phyloP scores from a whole-genome alignment of 805 yeast genomes.

The Pichia eremophila region DNA sequence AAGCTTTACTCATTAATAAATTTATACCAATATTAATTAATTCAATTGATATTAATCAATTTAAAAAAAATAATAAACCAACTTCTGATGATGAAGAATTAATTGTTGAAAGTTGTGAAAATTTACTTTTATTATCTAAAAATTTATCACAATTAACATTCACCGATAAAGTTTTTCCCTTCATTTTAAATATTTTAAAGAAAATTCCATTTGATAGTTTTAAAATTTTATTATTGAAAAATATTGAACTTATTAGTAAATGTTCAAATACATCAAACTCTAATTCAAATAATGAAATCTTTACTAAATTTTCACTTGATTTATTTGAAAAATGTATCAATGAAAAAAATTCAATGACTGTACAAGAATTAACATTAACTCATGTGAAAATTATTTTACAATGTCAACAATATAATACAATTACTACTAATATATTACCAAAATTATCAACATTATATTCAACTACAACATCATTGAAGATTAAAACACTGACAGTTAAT shows the following conservation, averaged over 20 bases:
- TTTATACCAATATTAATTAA: constrained; percentile 62
- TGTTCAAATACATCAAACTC: constrained; percentile 21
- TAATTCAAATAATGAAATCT: constrained; percentile 17
- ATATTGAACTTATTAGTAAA: constrained; percentile 19
- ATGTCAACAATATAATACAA: constrained; percentile 37
- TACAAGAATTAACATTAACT: constrained; percentile 28
- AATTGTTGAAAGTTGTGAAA: constrained; percentile 39
- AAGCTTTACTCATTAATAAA: constrained; percentile 50
- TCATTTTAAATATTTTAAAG: constrained; percentile 23
- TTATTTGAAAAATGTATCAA: constrained; percentile 25
- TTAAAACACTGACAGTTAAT: constrained; percentile 59
- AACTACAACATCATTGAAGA: constrained; percentile 73
- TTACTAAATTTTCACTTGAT: constrained; percentile 22
- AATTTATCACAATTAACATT: constrained; percentile 70
- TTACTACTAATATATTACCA: constrained; percentile 73
- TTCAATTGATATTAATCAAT: constrained; percentile 24
- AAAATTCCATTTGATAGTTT: constrained; percentile 21
- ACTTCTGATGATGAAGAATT: constrained; percentile 26
- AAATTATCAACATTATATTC: constrained; percentile 62
- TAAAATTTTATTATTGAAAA: constrained; percentile 24
- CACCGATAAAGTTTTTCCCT: constrained; percentile 55
- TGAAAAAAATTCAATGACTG: constrained; percentile 8
- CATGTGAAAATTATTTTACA: constrained; percentile 21
- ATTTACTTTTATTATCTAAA: constrained; percentile 54
- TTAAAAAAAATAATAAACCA: constrained; percentile 8